A percentile compares a stretch with the other conserved stretches of the same genome.
Conservation (phyloP, 1,284 basidiomycete species). For the Irpex rosettiformis region DNA sequence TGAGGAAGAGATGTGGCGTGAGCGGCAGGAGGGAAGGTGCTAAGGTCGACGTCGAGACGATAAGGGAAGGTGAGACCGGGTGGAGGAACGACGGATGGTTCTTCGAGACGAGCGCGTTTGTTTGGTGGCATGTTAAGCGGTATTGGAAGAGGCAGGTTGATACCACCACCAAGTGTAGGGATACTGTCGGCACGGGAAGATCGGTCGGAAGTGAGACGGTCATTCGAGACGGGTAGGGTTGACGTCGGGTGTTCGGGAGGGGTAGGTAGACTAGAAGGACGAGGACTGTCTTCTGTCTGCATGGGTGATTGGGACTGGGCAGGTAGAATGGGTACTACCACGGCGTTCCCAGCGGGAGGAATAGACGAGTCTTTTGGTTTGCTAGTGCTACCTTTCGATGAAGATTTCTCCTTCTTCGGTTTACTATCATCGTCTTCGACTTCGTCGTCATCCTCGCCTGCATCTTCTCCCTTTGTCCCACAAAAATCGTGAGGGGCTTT, state of each 20-base stretch:
- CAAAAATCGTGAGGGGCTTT: constrained; percentile 43
- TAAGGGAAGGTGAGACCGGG: constrained; percentile 24
- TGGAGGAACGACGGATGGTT: constrained; percentile 13
- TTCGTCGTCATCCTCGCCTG: constrained; percentile 41
- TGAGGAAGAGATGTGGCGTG: constrained; percentile 17
- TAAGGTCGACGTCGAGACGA: constrained; percentile 27
- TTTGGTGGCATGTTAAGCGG: constrained; percentile 14
- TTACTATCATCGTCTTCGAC: constrained; percentile 30
- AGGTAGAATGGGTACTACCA: constrained; percentile 24
- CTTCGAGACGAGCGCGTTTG: constrained; percentile 23
- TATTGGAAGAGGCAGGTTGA: constrained; percentile 8
- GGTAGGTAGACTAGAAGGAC: constrained; percentile 17
- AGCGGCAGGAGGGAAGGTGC: constrained; percentile 16
- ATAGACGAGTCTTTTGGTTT: neutral
- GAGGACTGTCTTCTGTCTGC: constrained; percentile 14
- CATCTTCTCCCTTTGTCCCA: constrained; percentile 33
- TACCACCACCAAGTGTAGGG: constrained; percentile 12
- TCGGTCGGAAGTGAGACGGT: constrained; percentile 23
- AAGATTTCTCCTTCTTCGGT: constrained; percentile 1
- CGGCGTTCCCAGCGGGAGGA: neutral
- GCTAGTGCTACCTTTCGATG: constrained; percentile 2
- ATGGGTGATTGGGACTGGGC: constrained; percentile 10
- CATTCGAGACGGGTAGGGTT: constrained; percentile 29
- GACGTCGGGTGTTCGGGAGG: constrained; percentile 9
- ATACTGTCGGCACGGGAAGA: constrained; percentile 17